These are phyloP conservation scores for Mycena indigotica DNA, from an alignment of 768 basidiomycete species.

Conservation along the genomic window DNA sequence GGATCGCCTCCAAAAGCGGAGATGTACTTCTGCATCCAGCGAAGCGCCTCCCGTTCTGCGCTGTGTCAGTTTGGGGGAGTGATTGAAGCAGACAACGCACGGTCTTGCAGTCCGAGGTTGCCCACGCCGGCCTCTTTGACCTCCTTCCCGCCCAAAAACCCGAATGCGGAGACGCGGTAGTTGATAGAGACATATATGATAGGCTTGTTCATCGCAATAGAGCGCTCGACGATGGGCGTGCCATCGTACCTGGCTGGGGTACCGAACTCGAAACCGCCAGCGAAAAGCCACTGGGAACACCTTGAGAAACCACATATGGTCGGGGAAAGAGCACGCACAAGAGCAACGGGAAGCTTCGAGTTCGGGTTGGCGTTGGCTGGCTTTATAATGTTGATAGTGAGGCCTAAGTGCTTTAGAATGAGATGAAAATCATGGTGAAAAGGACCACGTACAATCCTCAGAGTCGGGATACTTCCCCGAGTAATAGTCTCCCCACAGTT, in stretches of 20 bases:
- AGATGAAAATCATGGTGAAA: too few relatives aligned
- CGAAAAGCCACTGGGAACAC: conserved; percentile 46
- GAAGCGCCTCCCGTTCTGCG: conserved; percentile 55
- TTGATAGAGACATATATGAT: conserved; percentile 58
- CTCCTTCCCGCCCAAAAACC: conserved; percentile 49
- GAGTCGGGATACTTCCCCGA: conserved; percentile 31
- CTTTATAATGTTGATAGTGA: conserved; percentile 49
- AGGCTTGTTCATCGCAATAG: conserved; percentile 44
- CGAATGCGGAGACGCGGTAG: conserved; percentile 43
- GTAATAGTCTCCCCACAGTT: conserved; percentile 32
- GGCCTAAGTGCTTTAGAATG: too few relatives aligned
- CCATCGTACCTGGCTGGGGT: conserved; percentile 38
- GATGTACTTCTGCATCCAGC: conserved; percentile 69
- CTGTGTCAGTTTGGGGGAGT: neutral
- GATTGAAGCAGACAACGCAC: conserved; percentile 35
- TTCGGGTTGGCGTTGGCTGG: conserved; percentile 37
- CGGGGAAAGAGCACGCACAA: conserved; percentile 34
- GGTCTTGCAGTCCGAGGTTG: conserved; percentile 64
- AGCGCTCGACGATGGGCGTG: conserved; percentile 43
- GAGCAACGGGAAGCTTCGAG: conserved; percentile 50
- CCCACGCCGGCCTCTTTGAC: conserved; percentile 46
- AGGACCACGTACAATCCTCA: conserved; percentile 45
- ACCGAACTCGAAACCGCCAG: conserved; percentile 36
- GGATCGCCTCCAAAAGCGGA: conserved; percentile 67
- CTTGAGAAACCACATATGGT: neutral